Evolutionary conservation across 371 early-diverging fungal species (phyloP).

Genomic region (Actinomucor elegans): DNA sequence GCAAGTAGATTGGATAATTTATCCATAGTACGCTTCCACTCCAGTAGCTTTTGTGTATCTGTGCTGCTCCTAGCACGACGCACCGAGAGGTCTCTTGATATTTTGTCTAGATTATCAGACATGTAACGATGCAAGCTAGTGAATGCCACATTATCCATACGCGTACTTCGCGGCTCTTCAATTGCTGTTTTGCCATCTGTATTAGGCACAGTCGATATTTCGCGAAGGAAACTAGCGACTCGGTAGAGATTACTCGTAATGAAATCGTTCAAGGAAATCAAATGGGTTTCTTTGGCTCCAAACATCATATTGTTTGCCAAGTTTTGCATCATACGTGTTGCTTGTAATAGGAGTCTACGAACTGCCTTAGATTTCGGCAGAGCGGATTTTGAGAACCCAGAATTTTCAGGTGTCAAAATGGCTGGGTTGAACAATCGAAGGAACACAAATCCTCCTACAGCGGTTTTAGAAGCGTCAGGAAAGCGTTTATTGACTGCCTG

Average conservation of each 20-base stretch:
- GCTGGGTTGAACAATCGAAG: conserved; percentile 91
- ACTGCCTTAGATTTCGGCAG: conserved; percentile 58
- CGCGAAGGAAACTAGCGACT: conserved; percentile 56
- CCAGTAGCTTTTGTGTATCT: conserved; percentile 25
- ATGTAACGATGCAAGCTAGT: conserved; percentile 37
- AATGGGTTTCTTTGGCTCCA: conserved; percentile 86
- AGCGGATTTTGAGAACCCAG: conserved; percentile 45
- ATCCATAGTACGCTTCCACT: conserved; percentile 59
- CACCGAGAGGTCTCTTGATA: conserved; percentile 27
- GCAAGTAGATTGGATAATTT: conserved; percentile 79
- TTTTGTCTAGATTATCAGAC: conserved; percentile 42
- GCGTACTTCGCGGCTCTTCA: background rate
- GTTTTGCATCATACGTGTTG: conserved; percentile 94
- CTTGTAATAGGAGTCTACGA: conserved; percentile 79
- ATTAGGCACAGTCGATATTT: conserved; percentile 42
- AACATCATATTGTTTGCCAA: conserved; percentile 93
- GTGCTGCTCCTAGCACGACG: conserved; percentile 19
- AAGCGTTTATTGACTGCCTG: conserved; percentile 75
- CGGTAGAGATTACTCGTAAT: conserved; percentile 67
- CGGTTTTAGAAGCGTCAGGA: conserved; percentile 77
- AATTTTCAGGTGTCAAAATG: conserved; percentile 80
- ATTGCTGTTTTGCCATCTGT: background rate
- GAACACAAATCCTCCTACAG: conserved; percentile 92
- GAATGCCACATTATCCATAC: conserved; percentile 46
- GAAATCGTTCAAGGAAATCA: conserved; percentile 84